Conservation (phyloP, 2,329 filamentous ascomycete species). For the Talaromyces sp. region DNA sequence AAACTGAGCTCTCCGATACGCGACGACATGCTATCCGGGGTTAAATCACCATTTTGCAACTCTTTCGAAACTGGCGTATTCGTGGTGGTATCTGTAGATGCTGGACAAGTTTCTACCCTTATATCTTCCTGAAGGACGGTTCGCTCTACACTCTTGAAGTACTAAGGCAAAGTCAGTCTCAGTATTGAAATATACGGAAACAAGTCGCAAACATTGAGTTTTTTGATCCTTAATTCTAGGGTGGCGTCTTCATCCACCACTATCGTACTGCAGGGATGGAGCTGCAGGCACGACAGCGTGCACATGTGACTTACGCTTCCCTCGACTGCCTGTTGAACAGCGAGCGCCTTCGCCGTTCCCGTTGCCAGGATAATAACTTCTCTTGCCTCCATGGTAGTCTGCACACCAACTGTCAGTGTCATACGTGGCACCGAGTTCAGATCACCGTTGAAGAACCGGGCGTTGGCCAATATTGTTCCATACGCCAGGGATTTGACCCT, state of each 20-base stretch:
- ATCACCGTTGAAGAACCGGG: constrained; percentile 68
- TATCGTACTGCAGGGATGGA: constrained; percentile 9
- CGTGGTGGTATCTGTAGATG: neutral
- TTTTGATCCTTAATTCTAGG: constrained; percentile 9
- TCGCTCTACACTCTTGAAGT: constrained; percentile 9
- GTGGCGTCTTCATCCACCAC: constrained; percentile 11
- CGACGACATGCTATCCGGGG: constrained; percentile 12
- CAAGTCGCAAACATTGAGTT: constrained; percentile 1
- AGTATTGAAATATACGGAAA: neutral
- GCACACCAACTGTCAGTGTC: constrained; percentile 12
- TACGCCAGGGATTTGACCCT: constrained; percentile 74
- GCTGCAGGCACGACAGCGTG: constrained; percentile 10
- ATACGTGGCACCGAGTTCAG: constrained; percentile 7
- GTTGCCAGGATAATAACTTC: constrained; percentile 7
- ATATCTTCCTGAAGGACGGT: neutral
- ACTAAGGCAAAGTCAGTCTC: constrained; percentile 6
- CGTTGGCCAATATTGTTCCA: constrained; percentile 73
- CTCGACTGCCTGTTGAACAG: constrained; percentile 9
- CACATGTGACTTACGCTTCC: constrained; percentile 9
- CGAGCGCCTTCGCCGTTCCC: constrained; percentile 5
- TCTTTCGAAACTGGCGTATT: neutral
- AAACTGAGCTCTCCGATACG: constrained; percentile 6
- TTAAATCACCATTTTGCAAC: constrained; percentile 2
- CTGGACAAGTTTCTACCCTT: neutral
- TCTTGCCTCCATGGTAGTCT: constrained; percentile 9